Evolutionary conservation across 805 yeast species (phyloP).

Genomic region (Starmerella kuoi): DNA sequence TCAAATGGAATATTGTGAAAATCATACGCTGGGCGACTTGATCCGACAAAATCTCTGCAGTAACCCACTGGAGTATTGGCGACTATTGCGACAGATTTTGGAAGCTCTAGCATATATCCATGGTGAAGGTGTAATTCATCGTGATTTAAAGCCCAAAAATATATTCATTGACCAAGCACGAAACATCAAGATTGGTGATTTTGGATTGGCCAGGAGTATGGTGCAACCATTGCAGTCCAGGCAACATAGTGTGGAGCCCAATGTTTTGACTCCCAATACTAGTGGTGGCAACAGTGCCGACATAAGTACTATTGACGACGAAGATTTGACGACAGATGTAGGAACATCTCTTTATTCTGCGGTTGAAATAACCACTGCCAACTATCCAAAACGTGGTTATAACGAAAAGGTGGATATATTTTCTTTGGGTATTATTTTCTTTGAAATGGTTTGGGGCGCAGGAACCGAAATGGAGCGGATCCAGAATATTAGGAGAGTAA

Average conservation of each 20-base stretch:
- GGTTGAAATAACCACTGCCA: conserved; percentile 49
- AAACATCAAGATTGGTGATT: conserved; percentile 90
- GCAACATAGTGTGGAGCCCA: conserved; percentile 1
- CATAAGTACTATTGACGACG: conserved; percentile 30
- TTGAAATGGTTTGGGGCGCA: conserved; percentile 81
- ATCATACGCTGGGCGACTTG: conserved; percentile 73
- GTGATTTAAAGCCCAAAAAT: conserved; percentile 91
- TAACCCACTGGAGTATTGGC: conserved; percentile 75
- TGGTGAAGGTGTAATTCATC: conserved; percentile 83
- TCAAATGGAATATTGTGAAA: conserved; percentile 98
- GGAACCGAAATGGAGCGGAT: conserved; percentile 93
- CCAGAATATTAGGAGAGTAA: conserved; percentile 49
- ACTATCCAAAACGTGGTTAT: conserved; percentile 45
- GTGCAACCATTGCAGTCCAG: conserved; percentile 19
- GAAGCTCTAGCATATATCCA: conserved; percentile 90
- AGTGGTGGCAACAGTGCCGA: neutral
- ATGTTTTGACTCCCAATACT: neutral
- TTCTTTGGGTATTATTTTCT: conserved; percentile 85
- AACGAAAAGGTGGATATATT: conserved; percentile 93
- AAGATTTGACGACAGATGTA: conserved; percentile 79
- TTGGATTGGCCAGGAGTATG: conserved; percentile 81
- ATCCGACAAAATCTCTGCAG: conserved; percentile 63
- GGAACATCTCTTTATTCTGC: conserved; percentile 95
- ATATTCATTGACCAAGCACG: conserved; percentile 84
- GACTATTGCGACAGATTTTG: conserved; percentile 70